These are phyloP conservation scores for Clarireedia monteithiana DNA, from an alignment of 2,329 filamentous ascomycete genomes.

Conservation along the genomic window DNA sequence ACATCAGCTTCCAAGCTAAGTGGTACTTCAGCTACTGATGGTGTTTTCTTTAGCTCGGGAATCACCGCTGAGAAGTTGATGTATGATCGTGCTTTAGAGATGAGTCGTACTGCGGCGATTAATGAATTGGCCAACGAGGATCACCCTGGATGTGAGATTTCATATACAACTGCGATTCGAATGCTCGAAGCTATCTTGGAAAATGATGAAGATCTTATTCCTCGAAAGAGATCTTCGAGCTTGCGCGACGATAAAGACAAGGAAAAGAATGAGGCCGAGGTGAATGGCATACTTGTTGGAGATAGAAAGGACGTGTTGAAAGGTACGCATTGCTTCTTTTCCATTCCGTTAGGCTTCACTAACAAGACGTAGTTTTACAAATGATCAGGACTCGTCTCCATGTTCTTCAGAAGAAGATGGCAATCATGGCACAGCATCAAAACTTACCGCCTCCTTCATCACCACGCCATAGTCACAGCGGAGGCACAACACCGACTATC, in stretches of 20 bases:
- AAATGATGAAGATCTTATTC: conserved; percentile 56
- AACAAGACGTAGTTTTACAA: conserved; percentile 44
- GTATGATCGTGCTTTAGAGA: conserved; percentile 95
- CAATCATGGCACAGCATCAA: conserved; percentile 46
- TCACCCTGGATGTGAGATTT: conserved; percentile 78
- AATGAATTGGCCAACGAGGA: conserved; percentile 93
- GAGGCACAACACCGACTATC: conserved; percentile 27
- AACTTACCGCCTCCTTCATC: conserved; percentile 21
- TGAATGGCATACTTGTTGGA: conserved; percentile 54
- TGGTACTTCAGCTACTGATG: conserved; percentile 54
- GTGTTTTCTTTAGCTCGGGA: conserved; percentile 77
- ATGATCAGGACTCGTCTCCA: conserved; percentile 53
- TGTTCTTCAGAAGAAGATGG: conserved; percentile 52
- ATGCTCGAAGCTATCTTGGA: conserved; percentile 95
- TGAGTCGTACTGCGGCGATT: conserved; percentile 90
- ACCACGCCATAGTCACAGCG: conserved; percentile 25
- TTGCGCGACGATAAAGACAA: conserved; percentile 36
- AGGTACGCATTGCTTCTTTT: conserved; percentile 42
- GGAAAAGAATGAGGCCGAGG: conserved; percentile 38
- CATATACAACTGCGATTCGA: conserved; percentile 85
- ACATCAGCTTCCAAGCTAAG: conserved; percentile 46
- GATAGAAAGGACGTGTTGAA: conserved; percentile 67
- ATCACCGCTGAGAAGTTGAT: conserved; percentile 94
- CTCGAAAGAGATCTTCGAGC: conserved; percentile 33
- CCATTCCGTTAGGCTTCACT: not conserved